phyloP scores from a whole-genome alignment of 805 yeast species.

The Metschnikowia aberdeeniae region DNA sequence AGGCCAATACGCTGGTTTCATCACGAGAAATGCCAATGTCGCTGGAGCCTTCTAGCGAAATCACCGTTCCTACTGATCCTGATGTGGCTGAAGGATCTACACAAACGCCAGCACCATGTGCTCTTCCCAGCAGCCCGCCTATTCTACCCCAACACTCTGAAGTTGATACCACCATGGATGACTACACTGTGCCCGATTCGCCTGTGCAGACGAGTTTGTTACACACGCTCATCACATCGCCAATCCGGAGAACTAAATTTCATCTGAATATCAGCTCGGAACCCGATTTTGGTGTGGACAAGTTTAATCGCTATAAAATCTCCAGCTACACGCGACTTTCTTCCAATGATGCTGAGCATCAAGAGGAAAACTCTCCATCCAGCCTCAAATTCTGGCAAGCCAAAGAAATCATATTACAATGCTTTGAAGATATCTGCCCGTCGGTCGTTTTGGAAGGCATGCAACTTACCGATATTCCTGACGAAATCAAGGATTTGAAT shows the following conservation, averaged over 20 bases:
- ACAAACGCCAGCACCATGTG: not conserved
- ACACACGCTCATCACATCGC: conserved; percentile 6
- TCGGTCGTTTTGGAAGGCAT: conserved; percentile 46
- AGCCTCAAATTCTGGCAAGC: conserved; percentile 26
- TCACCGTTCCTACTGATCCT: conserved; percentile 10
- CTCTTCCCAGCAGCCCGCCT: conserved; percentile 39
- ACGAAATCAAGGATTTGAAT: conserved; percentile 54
- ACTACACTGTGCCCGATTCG: conserved; percentile 25
- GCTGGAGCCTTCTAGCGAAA: not conserved
- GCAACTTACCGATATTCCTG: conserved; percentile 48
- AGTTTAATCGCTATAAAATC: conserved; percentile 37
- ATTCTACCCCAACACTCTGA: conserved; percentile 31
- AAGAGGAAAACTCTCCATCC: conserved; percentile 4
- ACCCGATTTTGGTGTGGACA: conserved; percentile 50
- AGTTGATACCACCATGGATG: conserved; percentile 25
- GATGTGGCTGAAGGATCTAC: not conserved
- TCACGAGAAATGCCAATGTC: not conserved
- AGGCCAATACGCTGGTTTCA: not conserved
- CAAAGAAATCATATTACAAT: conserved; percentile 36
- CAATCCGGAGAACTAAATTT: conserved; percentile 1
- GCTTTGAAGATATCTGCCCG: conserved; percentile 46
- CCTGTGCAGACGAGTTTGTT: conserved; percentile 17
- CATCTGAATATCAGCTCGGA: conserved; percentile 25
- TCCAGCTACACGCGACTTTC: conserved; percentile 27
- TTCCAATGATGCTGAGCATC: conserved; percentile 30